Evolutionary conservation across 2,329 filamentous ascomycete species (phyloP).

Genomic region (Dryadomyces quercivorus): DNA sequence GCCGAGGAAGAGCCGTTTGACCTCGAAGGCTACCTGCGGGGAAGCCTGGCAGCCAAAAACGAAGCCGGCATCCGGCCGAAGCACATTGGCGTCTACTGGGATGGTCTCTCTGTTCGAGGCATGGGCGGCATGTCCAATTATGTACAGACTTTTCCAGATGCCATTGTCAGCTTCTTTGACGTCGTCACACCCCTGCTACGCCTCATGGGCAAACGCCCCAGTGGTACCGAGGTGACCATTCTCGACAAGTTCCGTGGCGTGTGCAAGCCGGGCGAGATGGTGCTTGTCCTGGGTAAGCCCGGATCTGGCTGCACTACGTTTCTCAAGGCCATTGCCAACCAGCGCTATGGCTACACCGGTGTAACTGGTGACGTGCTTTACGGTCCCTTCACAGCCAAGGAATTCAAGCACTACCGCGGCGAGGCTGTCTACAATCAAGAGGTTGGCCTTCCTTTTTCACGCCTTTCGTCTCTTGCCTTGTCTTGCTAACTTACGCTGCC

Average conservation of each 20-base stretch:
- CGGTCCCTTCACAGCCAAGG: conserved; percentile 57
- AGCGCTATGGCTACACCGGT: conserved; percentile 42
- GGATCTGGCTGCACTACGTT: conserved; percentile 62
- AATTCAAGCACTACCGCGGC: conserved; percentile 65
- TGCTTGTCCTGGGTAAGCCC: conserved; percentile 67
- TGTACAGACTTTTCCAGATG: conserved; percentile 64
- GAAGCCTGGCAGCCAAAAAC: conserved; percentile 56
- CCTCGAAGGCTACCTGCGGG: conserved; percentile 60
- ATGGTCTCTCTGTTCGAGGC: conserved; percentile 63
- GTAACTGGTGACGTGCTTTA: conserved; percentile 62
- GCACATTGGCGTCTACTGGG: conserved; percentile 70
- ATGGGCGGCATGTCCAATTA: conserved; percentile 63
- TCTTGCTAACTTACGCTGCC: too few relatives aligned
- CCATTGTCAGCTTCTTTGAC: conserved; percentile 66
- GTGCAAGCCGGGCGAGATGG: conserved; percentile 75
- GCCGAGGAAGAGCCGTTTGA: conserved; percentile 54
- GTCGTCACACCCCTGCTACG: conserved; percentile 51
- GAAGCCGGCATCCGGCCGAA: conserved; percentile 72
- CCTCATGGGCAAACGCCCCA: conserved; percentile 53
- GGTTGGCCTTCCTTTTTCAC: too few relatives aligned
- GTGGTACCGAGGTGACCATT: conserved; percentile 60
- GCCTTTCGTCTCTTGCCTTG: too few relatives aligned
- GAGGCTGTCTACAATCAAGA: conserved; percentile 81
- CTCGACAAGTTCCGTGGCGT: conserved; percentile 60
- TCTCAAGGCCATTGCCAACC: conserved; percentile 55